Conservation (phyloP, 306 rosid species). For the Prinsepia uniflora region DNA sequence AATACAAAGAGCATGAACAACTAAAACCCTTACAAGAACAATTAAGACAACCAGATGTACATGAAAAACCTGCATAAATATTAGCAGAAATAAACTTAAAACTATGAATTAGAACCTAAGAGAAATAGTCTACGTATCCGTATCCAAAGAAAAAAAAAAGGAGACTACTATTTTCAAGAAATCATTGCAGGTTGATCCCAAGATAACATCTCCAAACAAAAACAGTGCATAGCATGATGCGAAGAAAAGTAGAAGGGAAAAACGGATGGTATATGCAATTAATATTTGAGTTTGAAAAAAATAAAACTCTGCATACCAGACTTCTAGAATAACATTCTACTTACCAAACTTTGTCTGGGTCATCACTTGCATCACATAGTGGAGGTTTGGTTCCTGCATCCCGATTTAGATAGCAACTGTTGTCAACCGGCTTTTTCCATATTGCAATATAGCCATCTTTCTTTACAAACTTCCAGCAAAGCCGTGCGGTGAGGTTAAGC, state of each 20-base stretch:
- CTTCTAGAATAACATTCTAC: too few species aligned
- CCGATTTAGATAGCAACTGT: slow-evolving; percentile 67
- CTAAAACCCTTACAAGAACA: slow-evolving; percentile 3
- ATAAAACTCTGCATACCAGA: too few species aligned
- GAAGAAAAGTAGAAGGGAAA: neutral
- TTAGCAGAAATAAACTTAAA: neutral
- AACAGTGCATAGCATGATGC: neutral
- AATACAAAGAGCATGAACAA: slow-evolving; percentile 26
- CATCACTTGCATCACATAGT: slow-evolving; percentile 65
- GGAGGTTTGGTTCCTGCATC: slow-evolving; percentile 75
- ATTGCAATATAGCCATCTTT: slow-evolving; percentile 84
- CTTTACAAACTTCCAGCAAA: slow-evolving; percentile 86
- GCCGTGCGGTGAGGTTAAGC: slow-evolving; percentile 82
- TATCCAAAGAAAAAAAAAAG: neutral
- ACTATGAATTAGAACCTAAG: neutral
- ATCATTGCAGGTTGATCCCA: slow-evolving; percentile 5
- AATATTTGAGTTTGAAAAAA: neutral
- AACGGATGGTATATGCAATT: slow-evolving; percentile 4
- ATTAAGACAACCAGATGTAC: neutral
- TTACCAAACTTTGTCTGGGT: slow-evolving; percentile 89
- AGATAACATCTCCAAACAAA: neutral
- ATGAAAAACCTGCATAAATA: neutral
- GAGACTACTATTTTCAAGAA: neutral
- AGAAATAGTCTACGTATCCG: neutral
- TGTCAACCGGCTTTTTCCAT: slow-evolving; percentile 77